These are phyloP conservation scores for Leucocoprinus sp. DNA, from an alignment of 768 basidiomycete genomes.

Conservation along the genomic window DNA sequence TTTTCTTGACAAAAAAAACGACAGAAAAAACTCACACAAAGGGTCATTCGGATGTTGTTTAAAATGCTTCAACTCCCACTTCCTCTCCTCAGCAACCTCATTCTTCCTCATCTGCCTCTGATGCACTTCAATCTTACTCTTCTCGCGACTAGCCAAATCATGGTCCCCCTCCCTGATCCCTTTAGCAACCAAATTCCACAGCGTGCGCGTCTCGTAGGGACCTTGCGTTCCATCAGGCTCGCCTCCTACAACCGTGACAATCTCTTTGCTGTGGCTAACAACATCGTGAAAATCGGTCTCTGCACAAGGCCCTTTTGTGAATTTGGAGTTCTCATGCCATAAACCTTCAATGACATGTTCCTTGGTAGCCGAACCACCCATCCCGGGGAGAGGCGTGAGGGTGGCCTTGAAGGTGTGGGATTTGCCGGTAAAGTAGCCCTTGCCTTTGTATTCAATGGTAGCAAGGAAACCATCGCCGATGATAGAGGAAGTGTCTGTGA, in stretches of 20 bases:
- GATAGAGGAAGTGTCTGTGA: conserved; percentile 77
- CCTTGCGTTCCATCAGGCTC: conserved; percentile 51
- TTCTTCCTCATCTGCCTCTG: conserved; percentile 85
- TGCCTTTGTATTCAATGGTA: conserved; percentile 91
- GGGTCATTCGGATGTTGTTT: conserved; percentile 59
- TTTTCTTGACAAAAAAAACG: neutral
- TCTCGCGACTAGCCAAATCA: conserved; percentile 82
- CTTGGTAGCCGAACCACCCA: conserved; percentile 22
- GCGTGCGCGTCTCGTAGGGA: conserved; percentile 79
- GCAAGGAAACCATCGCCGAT: conserved; percentile 32
- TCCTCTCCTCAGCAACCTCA: conserved; percentile 61
- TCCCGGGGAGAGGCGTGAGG: conserved; percentile 42
- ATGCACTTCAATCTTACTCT: conserved; percentile 92
- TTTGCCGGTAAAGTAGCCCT: conserved; percentile 92
- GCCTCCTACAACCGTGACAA: conserved; percentile 46
- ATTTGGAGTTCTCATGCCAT: conserved; percentile 68
- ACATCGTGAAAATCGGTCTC: conserved; percentile 72
- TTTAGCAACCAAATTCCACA: conserved; percentile 83
- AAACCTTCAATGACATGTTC: conserved; percentile 66
- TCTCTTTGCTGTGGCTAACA: conserved; percentile 63
- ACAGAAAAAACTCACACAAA: conserved; percentile 43
- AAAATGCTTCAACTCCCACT: conserved; percentile 79
- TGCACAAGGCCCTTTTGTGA: conserved; percentile 25
- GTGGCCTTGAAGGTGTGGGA: conserved; percentile 88
- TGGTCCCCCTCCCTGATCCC: conserved; percentile 91